Evolutionary conservation across 2,329 filamentous ascomycete genomes (phyloP), one percentile per base, ranked within the genome.

Genomic region (Verticillium isaacii): DNA sequence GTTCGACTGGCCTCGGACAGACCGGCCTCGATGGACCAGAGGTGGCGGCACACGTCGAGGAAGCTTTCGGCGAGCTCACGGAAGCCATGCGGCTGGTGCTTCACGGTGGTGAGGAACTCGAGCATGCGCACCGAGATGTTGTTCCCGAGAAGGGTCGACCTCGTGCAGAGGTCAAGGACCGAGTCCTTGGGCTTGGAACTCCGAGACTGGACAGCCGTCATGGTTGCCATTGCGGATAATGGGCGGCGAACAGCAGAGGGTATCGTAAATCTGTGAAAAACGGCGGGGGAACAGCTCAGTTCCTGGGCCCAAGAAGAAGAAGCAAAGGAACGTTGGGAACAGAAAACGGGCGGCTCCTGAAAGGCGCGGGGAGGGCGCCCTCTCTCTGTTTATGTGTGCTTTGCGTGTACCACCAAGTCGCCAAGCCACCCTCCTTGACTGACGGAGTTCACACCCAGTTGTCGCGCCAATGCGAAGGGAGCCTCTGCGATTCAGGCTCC

Each of bases 1-100:
- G 78, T 79, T 50, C 79, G 78, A 34, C 78, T 73, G 55, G 78
- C 81, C 67, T 86, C 82, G n/a, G 75, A 73, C 60, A 91, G 78
- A 5, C 88, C 88, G 25, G 85, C 82, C 72, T 90, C 87, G 64
- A 90, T 86, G n/a, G 85, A 83, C 79, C 87, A 89, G 52, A 91
- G 77, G 52, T 87, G 83, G 60, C 86, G 82, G 70, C 85, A 88
- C 5, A 86, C 84, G 61, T 90, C 87, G 62, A 91, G 80, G 68
- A 90, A 89, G 65, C 88, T 86, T 64, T 83, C 81, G 11, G 88
- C 86, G 23, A 91, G 79, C 32, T 79, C 75, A 62, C 84, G 81
- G 71, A 89, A 85, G 36, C 84, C 83, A 59, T 80, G 75, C 0
- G 82, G 82, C 39, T 82, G 78, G 39, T 80, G 75, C 67, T 84